A percentile compares a stretch with the other conserved stretches of the same genome.
phyloP scores from a whole-genome alignment of 352 stramenopile genomes.

The Globisporangium acanthophoron region DNA sequence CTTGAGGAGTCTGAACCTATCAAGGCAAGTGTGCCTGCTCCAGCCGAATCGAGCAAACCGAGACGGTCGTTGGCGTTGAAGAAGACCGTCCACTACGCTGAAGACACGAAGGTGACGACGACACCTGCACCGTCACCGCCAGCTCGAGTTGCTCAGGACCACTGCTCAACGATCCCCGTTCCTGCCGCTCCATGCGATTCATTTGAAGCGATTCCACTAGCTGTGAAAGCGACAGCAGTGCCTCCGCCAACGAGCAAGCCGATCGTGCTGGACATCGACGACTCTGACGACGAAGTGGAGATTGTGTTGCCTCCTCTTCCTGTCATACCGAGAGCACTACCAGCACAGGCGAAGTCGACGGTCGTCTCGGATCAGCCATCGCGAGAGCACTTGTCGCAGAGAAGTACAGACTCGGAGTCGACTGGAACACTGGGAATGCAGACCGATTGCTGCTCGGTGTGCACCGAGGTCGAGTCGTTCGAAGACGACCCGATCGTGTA shows the following conservation, averaged over 20 bases:
- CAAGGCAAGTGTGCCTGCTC: no score
- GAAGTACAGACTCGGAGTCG: background rate
- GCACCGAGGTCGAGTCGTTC: conserved; percentile 70
- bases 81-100: background rate
- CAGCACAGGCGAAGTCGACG: background rate
- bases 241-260: background rate
- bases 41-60: background rate
- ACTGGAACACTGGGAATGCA: conserved; percentile 3
- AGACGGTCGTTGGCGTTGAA: conserved; percentile 10
- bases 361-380: background rate
- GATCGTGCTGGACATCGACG: conserved; percentile 8
- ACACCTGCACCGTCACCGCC: background rate
- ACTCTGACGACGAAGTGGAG: conserved; percentile 8
- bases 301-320: background rate
- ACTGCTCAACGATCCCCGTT: background rate
- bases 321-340: background rate
- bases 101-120: background rate
- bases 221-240: background rate
- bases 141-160: background rate
- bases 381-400: conserved; percentile 1
- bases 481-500: conserved; percentile 90
- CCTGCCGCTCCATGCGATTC: background rate
- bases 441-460: conserved; percentile 60
- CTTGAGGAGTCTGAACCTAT: background rate
- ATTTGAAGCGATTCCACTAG: background rate